Evolutionary conservation across 768 basidiomycete genomes (phyloP).

Genomic region (Termitomyces sp.): DNA sequence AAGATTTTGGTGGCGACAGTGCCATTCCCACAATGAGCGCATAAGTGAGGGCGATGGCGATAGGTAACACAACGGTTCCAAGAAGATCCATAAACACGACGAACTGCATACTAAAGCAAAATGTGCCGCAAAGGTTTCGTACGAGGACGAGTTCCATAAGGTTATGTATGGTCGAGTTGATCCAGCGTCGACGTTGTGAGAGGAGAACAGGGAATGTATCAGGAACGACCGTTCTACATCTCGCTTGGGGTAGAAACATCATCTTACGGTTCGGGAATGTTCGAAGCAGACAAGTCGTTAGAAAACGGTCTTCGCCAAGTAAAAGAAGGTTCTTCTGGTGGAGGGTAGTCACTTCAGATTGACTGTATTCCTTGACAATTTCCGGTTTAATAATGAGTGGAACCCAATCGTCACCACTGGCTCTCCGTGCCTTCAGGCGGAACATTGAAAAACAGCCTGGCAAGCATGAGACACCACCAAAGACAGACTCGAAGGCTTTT

Average conservation of each 20-base stretch:
- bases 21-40: constrained; percentile 79
- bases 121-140: constrained; percentile 95
- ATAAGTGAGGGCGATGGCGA: constrained; percentile 90
- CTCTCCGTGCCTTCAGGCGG: constrained; percentile 87
- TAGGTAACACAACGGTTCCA: constrained; percentile 87
- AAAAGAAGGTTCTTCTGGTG: constrained; percentile 97
- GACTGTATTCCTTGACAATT: constrained; percentile 96
- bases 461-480: constrained; percentile 98
- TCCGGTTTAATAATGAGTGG: constrained; percentile 96
- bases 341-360: constrained; percentile 86
- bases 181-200: constrained; percentile 97
- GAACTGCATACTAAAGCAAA: constrained; percentile 99
- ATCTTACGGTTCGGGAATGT: constrained; percentile 99
- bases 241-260: constrained; percentile 97
- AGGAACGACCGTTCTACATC: constrained; percentile 92
- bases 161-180: constrained; percentile 99
- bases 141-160: constrained; percentile 98
- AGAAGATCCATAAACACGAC: constrained; percentile 97
- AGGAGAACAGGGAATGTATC: constrained; percentile 91
- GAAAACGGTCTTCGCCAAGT: constrained; percentile 97
- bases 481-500: constrained; percentile 98
- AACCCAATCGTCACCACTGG: constrained; percentile 91
- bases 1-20: constrained; percentile 73
- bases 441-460: constrained; percentile 99
- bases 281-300: constrained; percentile 92